phyloP scores from a whole-genome alignment of 1,284 basidiomycete species.

The Tilletia setariae region DNA sequence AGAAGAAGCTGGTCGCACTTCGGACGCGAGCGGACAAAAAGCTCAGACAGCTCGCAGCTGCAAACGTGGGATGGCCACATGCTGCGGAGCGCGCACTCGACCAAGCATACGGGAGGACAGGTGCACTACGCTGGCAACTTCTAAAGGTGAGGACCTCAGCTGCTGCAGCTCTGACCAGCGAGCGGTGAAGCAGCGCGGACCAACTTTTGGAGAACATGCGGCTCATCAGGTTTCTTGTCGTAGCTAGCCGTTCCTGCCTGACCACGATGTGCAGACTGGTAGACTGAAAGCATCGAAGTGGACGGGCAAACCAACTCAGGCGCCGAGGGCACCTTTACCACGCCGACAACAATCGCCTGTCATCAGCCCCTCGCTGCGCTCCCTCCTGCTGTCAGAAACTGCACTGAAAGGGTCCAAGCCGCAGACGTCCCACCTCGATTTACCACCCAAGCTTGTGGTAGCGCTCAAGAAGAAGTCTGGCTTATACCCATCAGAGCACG shows the following conservation, averaged over 20 bases:
- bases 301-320: not conserved
- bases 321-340: not conserved
- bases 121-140: constrained; percentile 15
- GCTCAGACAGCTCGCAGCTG: constrained; percentile 18
- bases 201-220: no score
- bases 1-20: no score
- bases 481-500: constrained; percentile 1
- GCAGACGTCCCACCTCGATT: constrained; percentile 1
- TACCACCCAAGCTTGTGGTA: constrained; percentile 21
- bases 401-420: constrained; percentile 18
- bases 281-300: not conserved
- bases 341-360: constrained; percentile 18
- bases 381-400: constrained; percentile 12
- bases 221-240: constrained; percentile 1
- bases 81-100: constrained; percentile 24
- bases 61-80: constrained; percentile 26
- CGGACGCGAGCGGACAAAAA: no score
- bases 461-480: constrained; percentile 9
- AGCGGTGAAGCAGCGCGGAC: no score
- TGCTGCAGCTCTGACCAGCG: no score
- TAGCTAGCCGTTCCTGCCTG: constrained; percentile 17
- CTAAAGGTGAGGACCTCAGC: constrained; percentile 10
- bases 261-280: constrained; percentile 9
- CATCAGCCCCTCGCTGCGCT: constrained; percentile 13
- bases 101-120: constrained; percentile 24